Conservation (phyloP, 306 rosid species). For the Vigna angularis region DNA sequence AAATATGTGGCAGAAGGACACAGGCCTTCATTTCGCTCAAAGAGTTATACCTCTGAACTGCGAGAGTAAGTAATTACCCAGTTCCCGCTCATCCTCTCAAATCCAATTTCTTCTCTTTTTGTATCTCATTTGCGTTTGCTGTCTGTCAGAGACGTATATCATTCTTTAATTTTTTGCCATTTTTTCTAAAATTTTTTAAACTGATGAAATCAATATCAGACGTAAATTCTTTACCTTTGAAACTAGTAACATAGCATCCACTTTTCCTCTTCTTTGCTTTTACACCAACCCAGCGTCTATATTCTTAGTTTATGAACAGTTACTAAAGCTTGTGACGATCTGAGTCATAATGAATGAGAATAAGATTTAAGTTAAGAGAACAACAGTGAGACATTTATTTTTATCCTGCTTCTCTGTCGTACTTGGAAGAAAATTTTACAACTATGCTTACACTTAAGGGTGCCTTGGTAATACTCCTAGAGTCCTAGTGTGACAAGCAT, state of each 20-base stretch:
- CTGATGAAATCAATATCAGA: too few relatives aligned
- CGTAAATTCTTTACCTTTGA: too few relatives aligned
- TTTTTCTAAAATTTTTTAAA: too few relatives aligned
- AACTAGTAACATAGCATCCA: not conserved
- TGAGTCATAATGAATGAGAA: conserved; percentile 16
- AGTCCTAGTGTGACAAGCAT: conserved; percentile 7
- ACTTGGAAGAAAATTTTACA: conserved; percentile 9
- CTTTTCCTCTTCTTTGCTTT: not conserved
- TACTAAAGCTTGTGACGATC: conserved; percentile 4
- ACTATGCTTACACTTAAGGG: not conserved
- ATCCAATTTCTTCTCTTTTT: too few relatives aligned
- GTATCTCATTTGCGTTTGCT: too few relatives aligned
- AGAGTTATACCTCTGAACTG: conserved; percentile 64
- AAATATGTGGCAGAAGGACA: conserved; percentile 85
- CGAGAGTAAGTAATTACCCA: conserved; percentile 65
- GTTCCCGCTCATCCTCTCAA: too few relatives aligned
- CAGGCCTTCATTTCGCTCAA: conserved; percentile 74
- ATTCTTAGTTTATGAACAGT: not conserved
- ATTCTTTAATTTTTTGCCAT: too few relatives aligned
- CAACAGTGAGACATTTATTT: not conserved
- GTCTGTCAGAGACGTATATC: too few relatives aligned
- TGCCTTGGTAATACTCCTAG: not conserved
- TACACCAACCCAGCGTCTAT: conserved; percentile 4
- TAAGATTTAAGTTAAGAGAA: not conserved
- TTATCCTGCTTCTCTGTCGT: not conserved